Evolutionary conservation across 2,329 filamentous ascomycete species (phyloP).

Genomic region (Alternaria panax): DNA sequence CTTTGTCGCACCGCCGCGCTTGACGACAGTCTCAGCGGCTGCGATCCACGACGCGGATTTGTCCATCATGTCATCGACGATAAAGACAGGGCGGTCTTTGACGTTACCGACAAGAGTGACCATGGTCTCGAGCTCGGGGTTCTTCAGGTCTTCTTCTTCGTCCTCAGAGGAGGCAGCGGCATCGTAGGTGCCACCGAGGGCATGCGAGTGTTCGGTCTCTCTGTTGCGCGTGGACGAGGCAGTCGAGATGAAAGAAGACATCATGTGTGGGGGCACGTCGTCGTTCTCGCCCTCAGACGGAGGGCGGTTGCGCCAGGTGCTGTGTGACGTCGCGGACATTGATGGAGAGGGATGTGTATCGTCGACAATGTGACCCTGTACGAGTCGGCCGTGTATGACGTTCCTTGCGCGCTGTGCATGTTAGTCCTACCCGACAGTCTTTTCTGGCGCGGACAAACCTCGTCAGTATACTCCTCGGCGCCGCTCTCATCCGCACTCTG

Average conservation of each 20-base stretch:
- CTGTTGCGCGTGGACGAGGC: constrained; percentile 65
- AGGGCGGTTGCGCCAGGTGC: constrained; percentile 53
- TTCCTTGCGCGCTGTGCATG: constrained; percentile 71
- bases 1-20: constrained; percentile 87
- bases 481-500: constrained; percentile 33
- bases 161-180: constrained; percentile 85
- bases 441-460: constrained; percentile 48
- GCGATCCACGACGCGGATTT: constrained; percentile 97
- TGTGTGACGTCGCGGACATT: constrained; percentile 69
- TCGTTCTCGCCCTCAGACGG: constrained; percentile 57
- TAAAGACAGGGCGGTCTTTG: constrained; percentile 84
- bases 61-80: constrained; percentile 99
- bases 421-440: constrained; percentile 18
- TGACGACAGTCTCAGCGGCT: constrained; percentile 94
- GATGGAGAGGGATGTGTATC: constrained; percentile 87
- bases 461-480: constrained; percentile 69
- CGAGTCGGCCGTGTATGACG: constrained; percentile 87
- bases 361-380: constrained; percentile 94
- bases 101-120: constrained; percentile 98
- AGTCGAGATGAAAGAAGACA: constrained; percentile 80
- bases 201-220: constrained; percentile 65
- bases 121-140: constrained; percentile 86
- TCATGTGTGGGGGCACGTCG: constrained; percentile 80
- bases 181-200: constrained; percentile 84
- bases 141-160: constrained; percentile 86